phyloP scores from a whole-genome alignment of 441 rosid genomes.

The Croton setiger region DNA sequence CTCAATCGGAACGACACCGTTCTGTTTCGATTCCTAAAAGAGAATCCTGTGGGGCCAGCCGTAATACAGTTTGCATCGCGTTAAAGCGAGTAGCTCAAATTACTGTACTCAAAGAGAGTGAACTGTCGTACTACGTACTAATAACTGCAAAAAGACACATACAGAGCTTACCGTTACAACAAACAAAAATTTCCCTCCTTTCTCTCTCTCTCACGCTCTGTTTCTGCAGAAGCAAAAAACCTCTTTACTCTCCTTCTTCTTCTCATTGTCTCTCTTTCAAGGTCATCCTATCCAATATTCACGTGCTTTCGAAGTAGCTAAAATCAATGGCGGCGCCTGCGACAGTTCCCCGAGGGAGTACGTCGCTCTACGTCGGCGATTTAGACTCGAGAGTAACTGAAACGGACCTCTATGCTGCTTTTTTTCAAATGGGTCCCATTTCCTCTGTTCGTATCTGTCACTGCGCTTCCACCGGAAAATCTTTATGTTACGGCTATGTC shows the following conservation, averaged over 20 bases:
- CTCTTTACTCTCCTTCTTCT: background rate
- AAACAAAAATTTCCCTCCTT: constrained; percentile 14
- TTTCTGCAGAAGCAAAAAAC: background rate
- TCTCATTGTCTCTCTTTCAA: background rate
- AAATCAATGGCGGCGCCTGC: background rate
- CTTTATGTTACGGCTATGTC: constrained; percentile 49
- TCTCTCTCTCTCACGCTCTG: background rate
- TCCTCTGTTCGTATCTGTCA: constrained; percentile 42
- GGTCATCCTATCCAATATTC: background rate
- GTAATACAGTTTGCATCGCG: background rate
- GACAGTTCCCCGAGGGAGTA: background rate
- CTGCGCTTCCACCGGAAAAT: constrained; percentile 31
- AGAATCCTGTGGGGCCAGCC: background rate
- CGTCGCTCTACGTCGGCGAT: constrained; percentile 53
- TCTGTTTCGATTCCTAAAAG: background rate
- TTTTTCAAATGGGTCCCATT: constrained; percentile 25
- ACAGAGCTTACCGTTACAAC: constrained; percentile 14
- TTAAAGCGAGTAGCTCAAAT: background rate
- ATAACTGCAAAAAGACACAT: background rate
- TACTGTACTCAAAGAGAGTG: background rate
- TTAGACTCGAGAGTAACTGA: constrained; percentile 41
- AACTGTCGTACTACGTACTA: background rate
- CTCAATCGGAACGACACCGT: background rate
- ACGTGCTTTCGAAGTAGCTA: background rate
- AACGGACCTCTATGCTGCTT: constrained; percentile 29